Evolutionary conservation across 352 stramenopile species (phyloP), one percentile per base, ranked within the genome.

Genomic region (Phytopythium sindhum): DNA sequence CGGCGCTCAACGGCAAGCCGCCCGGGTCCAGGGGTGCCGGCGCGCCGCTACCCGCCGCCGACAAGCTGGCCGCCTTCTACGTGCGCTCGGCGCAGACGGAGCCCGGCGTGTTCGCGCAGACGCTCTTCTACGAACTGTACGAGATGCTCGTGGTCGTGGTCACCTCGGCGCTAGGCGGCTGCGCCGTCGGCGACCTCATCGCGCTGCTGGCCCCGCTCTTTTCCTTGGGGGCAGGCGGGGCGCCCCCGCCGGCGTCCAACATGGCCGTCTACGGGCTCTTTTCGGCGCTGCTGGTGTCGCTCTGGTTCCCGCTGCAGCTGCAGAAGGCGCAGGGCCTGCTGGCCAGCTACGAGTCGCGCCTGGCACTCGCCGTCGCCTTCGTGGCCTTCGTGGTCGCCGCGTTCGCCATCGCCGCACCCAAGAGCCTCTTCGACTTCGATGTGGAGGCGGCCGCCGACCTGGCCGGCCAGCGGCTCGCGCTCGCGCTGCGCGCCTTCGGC

Each of bases 121-220:
- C 80, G 64, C 67, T 93, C 37, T 93, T 91, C 72, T 91, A 80
- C 61, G 84, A 93, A 68, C 72, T 93, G 28, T 91, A 89, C 74
- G 84, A 93, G 69, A 91, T 89, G 77, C 72, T 93, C 33, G 77
- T 93, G 51, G 75, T 91, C 45, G 68, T 91, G 26, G 68, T 79
- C 44, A 85, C 77, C 23, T 91, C 81, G 24, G 78, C 77, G 28
- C 68, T 84, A 10, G 33, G 83, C 4, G 76, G 73, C 14, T 84
- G 78, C 60, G 68, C 61, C n/a, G 57, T 82, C 56, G 75, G 77
- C 48, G 77, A 82, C 53, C 42, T 75, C 41, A 41, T 88, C 33
- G 66, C 64, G n/a, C 84, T 84, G 61, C 61, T 65, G 42, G 52
- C 72, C 37, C 63, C 54, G 47, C 24, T 70, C 41, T 75, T 65